Percentiles rank a stretch among this genome's conserved stretches.
Evolutionary conservation across 2,329 filamentous ascomycete genomes (phyloP).

Genomic region (Sporothrix mexicana): DNA sequence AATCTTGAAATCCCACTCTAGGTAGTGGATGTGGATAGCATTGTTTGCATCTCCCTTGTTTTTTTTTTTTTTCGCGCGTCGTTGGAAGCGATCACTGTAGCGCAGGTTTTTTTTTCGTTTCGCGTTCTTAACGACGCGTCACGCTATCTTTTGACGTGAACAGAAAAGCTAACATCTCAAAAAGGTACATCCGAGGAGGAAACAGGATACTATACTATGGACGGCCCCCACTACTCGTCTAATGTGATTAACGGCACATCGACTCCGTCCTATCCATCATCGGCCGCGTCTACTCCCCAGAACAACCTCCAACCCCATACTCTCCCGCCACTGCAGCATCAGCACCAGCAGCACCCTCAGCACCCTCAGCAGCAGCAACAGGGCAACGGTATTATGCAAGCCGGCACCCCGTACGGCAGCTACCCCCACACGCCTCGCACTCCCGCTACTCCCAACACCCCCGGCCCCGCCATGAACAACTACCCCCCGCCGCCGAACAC

Average conservation of each 20-base stretch:
- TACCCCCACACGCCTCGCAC: slow-evolving; percentile 68
- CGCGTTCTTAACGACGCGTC: slow-evolving; percentile 18
- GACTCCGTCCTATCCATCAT: slow-evolving; percentile 42
- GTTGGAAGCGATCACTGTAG: background rate
- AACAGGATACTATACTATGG: slow-evolving; percentile 41
- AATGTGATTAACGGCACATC: slow-evolving; percentile 44
- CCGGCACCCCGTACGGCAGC: slow-evolving; percentile 58
- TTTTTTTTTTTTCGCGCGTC: background rate
- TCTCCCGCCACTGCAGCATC: slow-evolving; percentile 46
- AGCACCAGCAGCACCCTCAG: slow-evolving; percentile 49
- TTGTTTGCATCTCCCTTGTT: background rate
- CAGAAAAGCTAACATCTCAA: slow-evolving; percentile 21
- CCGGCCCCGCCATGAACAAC: slow-evolving; percentile 60
- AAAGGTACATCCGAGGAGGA: slow-evolving; percentile 29
- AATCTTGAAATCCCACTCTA: slow-evolving; percentile 13
- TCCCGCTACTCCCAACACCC: slow-evolving; percentile 67
- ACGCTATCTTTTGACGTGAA: slow-evolving; percentile 2
- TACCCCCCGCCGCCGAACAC: slow-evolving; percentile 56
- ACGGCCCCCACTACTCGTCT: slow-evolving; percentile 42
- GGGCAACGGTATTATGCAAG: slow-evolving; percentile 56
- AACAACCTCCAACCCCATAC: slow-evolving; percentile 41
- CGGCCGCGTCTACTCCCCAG: slow-evolving; percentile 41
- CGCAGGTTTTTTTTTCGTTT: background rate
- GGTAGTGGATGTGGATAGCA: slow-evolving; percentile 8
- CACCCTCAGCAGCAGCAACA: slow-evolving; percentile 38